phyloP scores from a whole-genome alignment of 1,139 yeast species.

The Yamadazyma buinensis region DNA sequence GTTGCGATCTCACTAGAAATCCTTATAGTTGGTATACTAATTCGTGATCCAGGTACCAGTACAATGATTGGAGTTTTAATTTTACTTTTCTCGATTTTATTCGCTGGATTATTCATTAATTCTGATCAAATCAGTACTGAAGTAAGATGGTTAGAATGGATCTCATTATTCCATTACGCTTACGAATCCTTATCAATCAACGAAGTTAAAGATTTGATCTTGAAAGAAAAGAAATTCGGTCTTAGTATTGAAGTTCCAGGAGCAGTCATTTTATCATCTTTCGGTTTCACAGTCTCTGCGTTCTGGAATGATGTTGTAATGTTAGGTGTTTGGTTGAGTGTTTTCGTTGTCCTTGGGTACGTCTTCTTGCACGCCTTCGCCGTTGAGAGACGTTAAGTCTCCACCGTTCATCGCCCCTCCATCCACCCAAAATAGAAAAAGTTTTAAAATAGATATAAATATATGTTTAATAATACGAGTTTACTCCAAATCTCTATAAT shows the following conservation, averaged over 20 bases:
- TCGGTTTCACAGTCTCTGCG: conserved; percentile 86
- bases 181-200: conserved; percentile 89
- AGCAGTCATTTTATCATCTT: conserved; percentile 90
- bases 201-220: conserved; percentile 84
- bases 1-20: conserved; percentile 83
- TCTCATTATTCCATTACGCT: conserved; percentile 92
- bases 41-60: conserved; percentile 91
- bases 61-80: conserved; percentile 84
- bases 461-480: too few relatives aligned
- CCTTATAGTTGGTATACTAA: conserved; percentile 77
- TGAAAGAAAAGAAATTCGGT: conserved; percentile 87
- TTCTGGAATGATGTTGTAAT: conserved; percentile 60
- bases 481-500: too few relatives aligned
- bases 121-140: conserved; percentile 69
- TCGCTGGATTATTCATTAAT: conserved; percentile 91
- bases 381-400: conserved; percentile 64
- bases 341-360: conserved; percentile 68
- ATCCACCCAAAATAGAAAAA: too few relatives aligned
- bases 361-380: conserved; percentile 68
- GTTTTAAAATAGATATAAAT: too few relatives aligned
- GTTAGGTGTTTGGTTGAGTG: conserved; percentile 44
- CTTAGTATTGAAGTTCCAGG: conserved; percentile 97
- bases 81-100: conserved; percentile 75
- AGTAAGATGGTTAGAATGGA: conserved; percentile 74
- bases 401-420: too few relatives aligned